phyloP scores from a whole-genome alignment of 257 asterid genomes.

The Nicotiana tabacum region DNA sequence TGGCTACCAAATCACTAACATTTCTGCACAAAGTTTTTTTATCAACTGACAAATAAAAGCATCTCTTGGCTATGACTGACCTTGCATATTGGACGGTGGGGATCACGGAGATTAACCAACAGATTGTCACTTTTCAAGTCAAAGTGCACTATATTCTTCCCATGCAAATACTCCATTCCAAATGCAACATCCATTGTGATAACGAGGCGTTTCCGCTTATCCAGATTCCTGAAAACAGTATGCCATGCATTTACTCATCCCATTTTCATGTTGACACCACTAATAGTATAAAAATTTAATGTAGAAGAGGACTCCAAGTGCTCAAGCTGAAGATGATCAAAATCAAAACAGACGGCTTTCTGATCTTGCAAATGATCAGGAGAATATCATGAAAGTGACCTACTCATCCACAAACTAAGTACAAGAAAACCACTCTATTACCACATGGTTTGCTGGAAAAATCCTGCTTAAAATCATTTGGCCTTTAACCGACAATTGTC shows the following conservation, averaged over 20 bases:
- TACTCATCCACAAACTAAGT: not conserved
- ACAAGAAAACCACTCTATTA: not conserved
- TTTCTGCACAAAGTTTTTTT: not conserved
- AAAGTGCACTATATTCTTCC: constrained; percentile 89
- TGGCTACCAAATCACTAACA: not conserved
- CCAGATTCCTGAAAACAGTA: constrained; percentile 55
- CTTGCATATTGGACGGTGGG: constrained; percentile 99
- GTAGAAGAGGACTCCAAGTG: not conserved
- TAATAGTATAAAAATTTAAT: not conserved
- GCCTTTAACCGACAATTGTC: not conserved
- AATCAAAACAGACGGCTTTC: not conserved
- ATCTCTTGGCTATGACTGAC: constrained; percentile 30
- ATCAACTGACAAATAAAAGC: not conserved
- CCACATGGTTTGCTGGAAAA: not conserved
- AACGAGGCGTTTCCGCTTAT: constrained; percentile 87
- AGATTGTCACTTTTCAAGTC: constrained; percentile 97
- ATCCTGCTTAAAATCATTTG: not conserved
- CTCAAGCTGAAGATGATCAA: not conserved
- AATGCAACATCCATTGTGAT: constrained; percentile 97
- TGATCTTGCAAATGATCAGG: not conserved
- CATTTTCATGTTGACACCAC: not conserved
- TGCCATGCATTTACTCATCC: not conserved
- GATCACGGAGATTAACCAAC: constrained; percentile 96
- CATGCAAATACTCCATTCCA: constrained; percentile 99
- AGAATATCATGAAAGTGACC: not conserved